Evolutionary conservation across 371 early-diverging fungal species (phyloP).

Genomic region (Mortierella sp.): DNA sequence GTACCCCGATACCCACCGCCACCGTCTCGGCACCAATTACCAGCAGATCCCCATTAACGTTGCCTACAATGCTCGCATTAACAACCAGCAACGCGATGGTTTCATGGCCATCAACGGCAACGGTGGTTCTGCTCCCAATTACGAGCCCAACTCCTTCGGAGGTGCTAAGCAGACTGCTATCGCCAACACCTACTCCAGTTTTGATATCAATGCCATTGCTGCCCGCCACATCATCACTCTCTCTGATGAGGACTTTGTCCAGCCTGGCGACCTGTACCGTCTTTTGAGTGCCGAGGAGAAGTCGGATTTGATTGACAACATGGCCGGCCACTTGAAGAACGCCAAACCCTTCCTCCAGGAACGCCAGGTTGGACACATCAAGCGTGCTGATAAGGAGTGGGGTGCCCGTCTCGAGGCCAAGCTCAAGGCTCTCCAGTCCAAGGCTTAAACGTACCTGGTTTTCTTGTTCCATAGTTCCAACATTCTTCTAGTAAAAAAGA

Average conservation of each 20-base stretch:
- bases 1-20: conserved; percentile 86
- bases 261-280: conserved; percentile 78
- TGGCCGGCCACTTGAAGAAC: conserved; percentile 76
- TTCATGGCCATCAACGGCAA: conserved; percentile 73
- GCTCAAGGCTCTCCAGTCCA: conserved; percentile 54
- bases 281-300: conserved; percentile 71
- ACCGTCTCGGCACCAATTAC: conserved; percentile 84
- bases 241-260: conserved; percentile 79
- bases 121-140: conserved; percentile 77
- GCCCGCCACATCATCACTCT: conserved; percentile 45
- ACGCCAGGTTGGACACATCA: conserved; percentile 80
- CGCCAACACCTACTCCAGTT: conserved; percentile 31
- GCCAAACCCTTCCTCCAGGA: conserved; percentile 78
- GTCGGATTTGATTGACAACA: conserved; percentile 75
- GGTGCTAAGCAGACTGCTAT: conserved; percentile 45
- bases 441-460: conserved; percentile 29
- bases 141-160: conserved; percentile 75
- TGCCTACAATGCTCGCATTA: conserved; percentile 64
- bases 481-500: conserved; percentile 5
- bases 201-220: conserved; percentile 47
- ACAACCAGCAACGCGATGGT: conserved; percentile 84
- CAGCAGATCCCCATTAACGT: conserved; percentile 82
- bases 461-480: background rate
- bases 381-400: conserved; percentile 80
- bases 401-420: conserved; percentile 72